Evolutionary conservation across 2,329 filamentous ascomycete species (phyloP).

Genomic region (Microcyclospora pomicola): DNA sequence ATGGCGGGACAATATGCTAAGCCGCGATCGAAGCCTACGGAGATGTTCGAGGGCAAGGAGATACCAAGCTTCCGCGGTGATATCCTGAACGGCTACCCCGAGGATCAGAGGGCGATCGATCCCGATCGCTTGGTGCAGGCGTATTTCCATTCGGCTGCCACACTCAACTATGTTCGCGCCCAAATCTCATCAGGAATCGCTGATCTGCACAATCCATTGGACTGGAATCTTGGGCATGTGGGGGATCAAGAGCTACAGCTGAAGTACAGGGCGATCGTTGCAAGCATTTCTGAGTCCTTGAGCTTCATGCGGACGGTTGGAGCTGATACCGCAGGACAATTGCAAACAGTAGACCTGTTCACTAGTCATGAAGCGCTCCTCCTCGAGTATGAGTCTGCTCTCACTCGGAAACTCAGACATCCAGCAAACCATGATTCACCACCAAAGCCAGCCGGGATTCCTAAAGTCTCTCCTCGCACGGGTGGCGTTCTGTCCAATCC

Average conservation of each 20-base stretch:
- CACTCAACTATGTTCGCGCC: slow-evolving; percentile 81
- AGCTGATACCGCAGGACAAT: slow-evolving; percentile 66
- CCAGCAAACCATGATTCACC: slow-evolving; percentile 35
- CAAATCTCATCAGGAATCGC: slow-evolving; percentile 78
- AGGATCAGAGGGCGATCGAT: slow-evolving; percentile 65
- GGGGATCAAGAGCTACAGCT: slow-evolving; percentile 67
- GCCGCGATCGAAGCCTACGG: slow-evolving; percentile 76
- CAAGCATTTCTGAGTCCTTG: slow-evolving; percentile 76
- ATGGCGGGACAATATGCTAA: slow-evolving; percentile 99
- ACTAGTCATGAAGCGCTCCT: slow-evolving; percentile 91
- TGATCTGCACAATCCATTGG: slow-evolving; percentile 80
- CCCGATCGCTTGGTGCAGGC: slow-evolving; percentile 74
- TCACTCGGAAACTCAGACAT: slow-evolving; percentile 63
- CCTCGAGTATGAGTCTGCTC: slow-evolving; percentile 81
- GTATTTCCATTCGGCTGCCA: slow-evolving; percentile 91
- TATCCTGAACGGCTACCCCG: slow-evolving; percentile 78
- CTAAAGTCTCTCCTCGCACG: slow-evolving; percentile 11
- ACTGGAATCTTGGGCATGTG: slow-evolving; percentile 91
- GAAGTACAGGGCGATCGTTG: slow-evolving; percentile 75
- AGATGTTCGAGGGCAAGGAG: slow-evolving; percentile 64
- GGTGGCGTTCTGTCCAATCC: slow-evolving; percentile 9
- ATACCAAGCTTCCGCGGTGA: slow-evolving; percentile 89
- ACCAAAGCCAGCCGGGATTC: slow-evolving; percentile 2
- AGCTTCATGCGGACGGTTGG: slow-evolving; percentile 92
- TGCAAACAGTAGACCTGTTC: slow-evolving; percentile 88